Evolutionary conservation across 495 filamentous ascomycete genomes (phyloP).

Genomic region (Annulohypoxylon maeteangense): DNA sequence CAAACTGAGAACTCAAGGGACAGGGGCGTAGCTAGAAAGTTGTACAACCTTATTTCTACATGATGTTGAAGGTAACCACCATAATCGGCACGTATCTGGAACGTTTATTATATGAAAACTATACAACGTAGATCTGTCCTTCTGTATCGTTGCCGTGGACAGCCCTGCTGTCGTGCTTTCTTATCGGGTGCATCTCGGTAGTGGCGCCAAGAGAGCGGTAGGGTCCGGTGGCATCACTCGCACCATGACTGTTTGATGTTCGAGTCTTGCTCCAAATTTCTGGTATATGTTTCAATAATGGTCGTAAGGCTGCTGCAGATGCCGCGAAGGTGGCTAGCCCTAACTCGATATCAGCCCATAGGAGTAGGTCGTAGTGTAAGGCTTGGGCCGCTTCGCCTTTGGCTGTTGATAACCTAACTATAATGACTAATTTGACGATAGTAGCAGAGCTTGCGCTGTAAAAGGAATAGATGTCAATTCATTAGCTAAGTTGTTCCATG

Average conservation of each 20-base stretch:
- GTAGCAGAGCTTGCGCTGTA: constrained; percentile 46
- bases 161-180: not conserved
- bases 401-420: constrained; percentile 34
- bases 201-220: constrained; percentile 31
- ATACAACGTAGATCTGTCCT: constrained; percentile 11
- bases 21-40: not conserved
- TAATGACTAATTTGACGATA: constrained; percentile 47
- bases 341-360: constrained; percentile 48
- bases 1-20: not conserved
- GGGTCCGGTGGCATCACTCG: constrained; percentile 26
- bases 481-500: not conserved
- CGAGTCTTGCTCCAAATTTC: constrained; percentile 18
- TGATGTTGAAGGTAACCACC: too few species aligned
- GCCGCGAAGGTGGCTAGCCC: constrained; percentile 46
- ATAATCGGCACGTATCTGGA: too few species aligned
- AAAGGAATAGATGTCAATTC: not conserved
- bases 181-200: constrained; percentile 24
- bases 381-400: constrained; percentile 30
- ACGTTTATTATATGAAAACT: not conserved
- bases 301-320: constrained; percentile 41
- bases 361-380: constrained; percentile 43
- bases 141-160: not conserved
- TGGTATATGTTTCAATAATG: constrained; percentile 39
- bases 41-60: too few species aligned
- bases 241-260: constrained; percentile 18